Base-by-base conservation (phyloP, 192 early-diverging fungal species). In the Coemansia biformis region DNA sequence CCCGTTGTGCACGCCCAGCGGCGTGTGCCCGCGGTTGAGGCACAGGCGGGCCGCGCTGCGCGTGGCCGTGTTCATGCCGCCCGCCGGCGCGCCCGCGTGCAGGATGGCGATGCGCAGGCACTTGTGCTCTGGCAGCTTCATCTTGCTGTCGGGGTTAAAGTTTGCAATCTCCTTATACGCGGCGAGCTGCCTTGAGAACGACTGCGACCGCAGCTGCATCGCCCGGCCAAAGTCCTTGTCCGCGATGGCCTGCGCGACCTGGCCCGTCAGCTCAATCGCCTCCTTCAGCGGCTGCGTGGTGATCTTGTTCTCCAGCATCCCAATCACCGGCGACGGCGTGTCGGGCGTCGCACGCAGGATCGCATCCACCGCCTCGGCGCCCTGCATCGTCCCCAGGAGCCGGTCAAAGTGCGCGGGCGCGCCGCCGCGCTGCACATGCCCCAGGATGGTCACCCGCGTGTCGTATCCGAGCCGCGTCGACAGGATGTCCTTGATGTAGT, bases 61-160 rank as follows among this genome's bases (percentile, higher is more conserved):
- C 3, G 92, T 94, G 2, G 95, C 95, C 28, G 93, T 83, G 69
- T 96, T 98, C 92, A 96, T 95, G 30, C 95, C 95, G 38, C 91
- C 92, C 12, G 95, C 95, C 15, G 95, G 95, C 15, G 95, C 95
- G 39, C 95, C 95, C 14, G 88, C 81, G 52, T 96, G 92, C 31
- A 94, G 70, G 51, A 98, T 93, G 43, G 83, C 95, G 30, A 98
- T 85, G 34, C 92, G 83, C 28, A 98, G 62, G 8, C 78, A 63
- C 57, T 82, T 55, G 19, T 54, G 32, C n/a, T 61, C 54, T n/a
- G 61, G 64, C 23, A 68, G 50, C 42, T 50, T 54, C 51, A 72
- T 55, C 54, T 63, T 63, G 56, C 54, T 75, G 44, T 44, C 53
- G 0, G 46, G 49, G 49, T 69, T 47, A 53, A 44, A 66, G 40